Conservation (phyloP, 1,284 basidiomycete species). For the Sporisorium iseilematis-ciliati region DNA sequence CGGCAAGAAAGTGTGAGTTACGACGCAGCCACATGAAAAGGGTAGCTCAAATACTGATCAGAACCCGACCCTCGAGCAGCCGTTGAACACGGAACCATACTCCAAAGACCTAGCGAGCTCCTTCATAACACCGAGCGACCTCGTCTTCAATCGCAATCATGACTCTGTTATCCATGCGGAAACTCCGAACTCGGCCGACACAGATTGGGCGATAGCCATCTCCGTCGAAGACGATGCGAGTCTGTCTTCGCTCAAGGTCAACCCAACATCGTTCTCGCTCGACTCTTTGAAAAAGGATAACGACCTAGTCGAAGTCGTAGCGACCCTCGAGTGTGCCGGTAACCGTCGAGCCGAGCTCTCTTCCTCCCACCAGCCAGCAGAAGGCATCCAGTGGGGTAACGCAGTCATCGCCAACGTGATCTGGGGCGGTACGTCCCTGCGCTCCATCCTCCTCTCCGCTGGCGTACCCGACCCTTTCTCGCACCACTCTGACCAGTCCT, state of each 20-base stretch:
- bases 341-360: constrained; percentile 52
- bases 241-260: neutral
- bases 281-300: constrained; percentile 22
- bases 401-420: constrained; percentile 52
- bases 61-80: constrained; percentile 24
- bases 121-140: constrained; percentile 48
- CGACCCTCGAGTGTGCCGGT: constrained; percentile 57
- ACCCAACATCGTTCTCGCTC: constrained; percentile 7
- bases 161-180: constrained; percentile 30
- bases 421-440: constrained; percentile 49
- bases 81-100: constrained; percentile 53
- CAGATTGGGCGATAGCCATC: constrained; percentile 28
- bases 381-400: constrained; percentile 54
- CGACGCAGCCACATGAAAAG: neutral
- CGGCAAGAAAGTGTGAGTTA: constrained; percentile 29
- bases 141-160: constrained; percentile 56
- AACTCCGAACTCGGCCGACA: neutral
- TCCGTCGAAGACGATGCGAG: constrained; percentile 16
- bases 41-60: constrained; percentile 5
- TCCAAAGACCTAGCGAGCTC: constrained; percentile 16
- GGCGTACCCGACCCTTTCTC: constrained; percentile 48
- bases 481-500: constrained; percentile 24
- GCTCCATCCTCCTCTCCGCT: constrained; percentile 35
- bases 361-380: constrained; percentile 25
- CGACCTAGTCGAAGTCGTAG: constrained; percentile 25